Evolutionary conservation across 306 rosid species (phyloP), one percentile per base, ranked within the genome.

Genomic region (Corylus americana): DNA sequence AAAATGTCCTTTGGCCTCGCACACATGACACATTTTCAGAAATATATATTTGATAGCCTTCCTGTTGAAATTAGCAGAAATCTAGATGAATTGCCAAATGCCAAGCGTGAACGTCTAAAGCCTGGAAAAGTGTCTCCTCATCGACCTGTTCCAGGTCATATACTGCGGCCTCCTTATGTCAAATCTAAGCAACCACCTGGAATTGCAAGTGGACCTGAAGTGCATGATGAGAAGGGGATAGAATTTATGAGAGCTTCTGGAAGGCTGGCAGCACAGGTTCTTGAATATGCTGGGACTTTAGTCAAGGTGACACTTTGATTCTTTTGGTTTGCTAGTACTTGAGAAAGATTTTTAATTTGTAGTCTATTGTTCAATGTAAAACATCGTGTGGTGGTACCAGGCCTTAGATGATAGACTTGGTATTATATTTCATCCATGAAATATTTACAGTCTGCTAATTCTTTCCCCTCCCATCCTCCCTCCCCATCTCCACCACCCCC

Each of bases 241-340:
- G 92, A 92, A 79, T 86, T 85, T 82, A 95, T 95, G 98, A 90
- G 94, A 89, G 97, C 96, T 82, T 92, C 98, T 17, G 98, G 98
- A 78, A 84, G 84, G 86, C 98, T 95, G 80, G 97, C 98, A n/a
- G 98, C 98, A 1, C 88, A 89, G 82, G 98, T 95, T 92, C 97
- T 95, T 78, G 90, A 91, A 82, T 85, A 86, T 88, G 98, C 98
- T 73, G 98, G 98, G 77, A 83, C 96, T 64, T 83, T 92, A 78
- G 97, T 95, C 88, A 91, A 90, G 97, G 98, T 92, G 84, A 87
- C 58, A 67, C 72, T 76, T 61, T 55, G 31, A 51, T 80, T 55
- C 50, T 66, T 84, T 77, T 74, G 37, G 47, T 67, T 8, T 17
- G 14, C 80, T 66, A 74, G 39, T 54, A 62, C 17, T 81, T 37